These are phyloP conservation scores for Talaromyces liani DNA, from an alignment of 495 filamentous ascomycete species.

Conservation along the genomic window DNA sequence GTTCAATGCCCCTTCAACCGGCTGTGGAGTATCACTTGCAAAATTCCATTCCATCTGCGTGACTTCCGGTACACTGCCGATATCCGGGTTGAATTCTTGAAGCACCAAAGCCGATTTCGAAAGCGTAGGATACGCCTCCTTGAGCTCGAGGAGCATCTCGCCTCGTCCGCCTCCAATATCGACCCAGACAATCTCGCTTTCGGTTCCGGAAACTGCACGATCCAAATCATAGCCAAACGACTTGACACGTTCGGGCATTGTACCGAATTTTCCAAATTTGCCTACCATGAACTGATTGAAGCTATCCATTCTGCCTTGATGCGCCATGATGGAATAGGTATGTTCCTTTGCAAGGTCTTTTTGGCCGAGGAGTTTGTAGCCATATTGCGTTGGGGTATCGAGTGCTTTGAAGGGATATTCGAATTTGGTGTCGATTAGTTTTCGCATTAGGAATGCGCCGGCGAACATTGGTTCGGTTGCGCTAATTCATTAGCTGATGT, in stretches of 20 bases:
- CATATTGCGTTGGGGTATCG: conserved; percentile 28
- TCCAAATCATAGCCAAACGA: conserved; percentile 24
- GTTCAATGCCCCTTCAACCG: conserved; percentile 28
- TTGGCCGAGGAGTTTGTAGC: conserved; percentile 26
- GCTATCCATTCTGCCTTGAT: conserved; percentile 30
- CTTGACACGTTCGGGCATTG: conserved; percentile 22
- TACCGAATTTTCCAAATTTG: conserved; percentile 27
- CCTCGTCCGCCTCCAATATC: conserved; percentile 51
- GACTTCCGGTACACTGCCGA: conserved; percentile 21
- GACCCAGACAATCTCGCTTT: conserved; percentile 28
- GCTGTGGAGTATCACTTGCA: conserved; percentile 23
- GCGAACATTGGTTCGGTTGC: conserved; percentile 30
- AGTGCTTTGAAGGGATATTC: conserved; percentile 28
- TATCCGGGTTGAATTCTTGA: conserved; percentile 34
- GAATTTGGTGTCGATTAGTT: conserved; percentile 25
- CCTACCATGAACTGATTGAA: conserved; percentile 36
- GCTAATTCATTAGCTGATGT: conserved; percentile 11
- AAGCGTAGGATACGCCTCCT: conserved; percentile 29
- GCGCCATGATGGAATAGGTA: conserved; percentile 32
- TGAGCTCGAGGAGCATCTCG: conserved; percentile 41
- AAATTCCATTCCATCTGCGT: conserved; percentile 30
- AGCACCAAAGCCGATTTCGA: conserved; percentile 34
- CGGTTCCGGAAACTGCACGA: conserved; percentile 19
- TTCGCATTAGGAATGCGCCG: conserved; percentile 28
- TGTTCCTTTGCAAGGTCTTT: conserved; percentile 21